phyloP scores from a whole-genome alignment of 495 filamentous ascomycete species.

The Podospora pseudoanserina region DNA sequence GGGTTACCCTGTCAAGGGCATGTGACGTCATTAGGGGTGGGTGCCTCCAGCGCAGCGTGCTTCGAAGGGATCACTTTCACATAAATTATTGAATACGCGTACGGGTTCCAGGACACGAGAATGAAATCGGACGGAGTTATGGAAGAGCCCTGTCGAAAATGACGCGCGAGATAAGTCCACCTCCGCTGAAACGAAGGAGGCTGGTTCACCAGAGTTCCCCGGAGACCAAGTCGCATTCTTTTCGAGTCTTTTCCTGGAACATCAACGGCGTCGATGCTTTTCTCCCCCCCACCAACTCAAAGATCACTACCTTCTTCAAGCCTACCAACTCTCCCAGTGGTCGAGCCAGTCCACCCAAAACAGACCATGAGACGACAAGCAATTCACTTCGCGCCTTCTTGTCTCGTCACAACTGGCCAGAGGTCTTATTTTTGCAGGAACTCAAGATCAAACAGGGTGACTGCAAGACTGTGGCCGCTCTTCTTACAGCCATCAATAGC shows the following conservation, averaged over 20 bases:
- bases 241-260: conserved; percentile 49
- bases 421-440: conserved; percentile 51
- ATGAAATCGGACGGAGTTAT: neutral
- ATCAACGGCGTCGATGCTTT: conserved; percentile 50
- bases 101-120: too few species aligned
- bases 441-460: conserved; percentile 46
- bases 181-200: conserved; percentile 21
- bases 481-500: conserved; percentile 28
- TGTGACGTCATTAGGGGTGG: neutral
- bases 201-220: neutral
- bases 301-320: conserved; percentile 46
- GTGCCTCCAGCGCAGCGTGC: too few species aligned
- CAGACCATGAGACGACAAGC: neutral
- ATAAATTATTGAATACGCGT: neutral
- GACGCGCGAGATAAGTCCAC: conserved; percentile 22
- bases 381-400: conserved; percentile 42
- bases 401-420: conserved; percentile 43
- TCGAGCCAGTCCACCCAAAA: conserved; percentile 5
- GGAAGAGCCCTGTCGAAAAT: neutral
- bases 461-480: conserved; percentile 25
- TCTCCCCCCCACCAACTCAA: conserved; percentile 25
- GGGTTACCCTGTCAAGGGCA: neutral
- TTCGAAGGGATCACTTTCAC: too few species aligned
- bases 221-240: neutral
- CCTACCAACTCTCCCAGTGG: conserved; percentile 25